Evolutionary conservation across 371 early-diverging fungal species (phyloP).

Genomic region (Mucor saturninus): DNA sequence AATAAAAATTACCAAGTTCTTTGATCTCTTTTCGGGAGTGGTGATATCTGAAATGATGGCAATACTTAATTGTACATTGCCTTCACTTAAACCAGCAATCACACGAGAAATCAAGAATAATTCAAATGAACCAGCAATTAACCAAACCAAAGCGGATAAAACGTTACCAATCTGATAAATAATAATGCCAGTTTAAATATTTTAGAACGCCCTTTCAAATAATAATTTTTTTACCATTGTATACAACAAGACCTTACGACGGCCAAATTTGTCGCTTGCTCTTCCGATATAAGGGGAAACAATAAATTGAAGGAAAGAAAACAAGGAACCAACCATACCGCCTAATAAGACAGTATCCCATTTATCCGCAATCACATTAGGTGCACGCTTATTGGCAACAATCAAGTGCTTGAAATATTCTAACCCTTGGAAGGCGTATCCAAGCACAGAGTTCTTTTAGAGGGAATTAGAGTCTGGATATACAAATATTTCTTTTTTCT

Average conservation of each 20-base stretch:
- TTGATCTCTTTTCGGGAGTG: conserved; percentile 73
- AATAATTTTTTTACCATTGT: conserved; percentile 70
- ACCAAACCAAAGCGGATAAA: conserved; percentile 85
- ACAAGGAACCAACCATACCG: conserved; percentile 92
- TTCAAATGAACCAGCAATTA: conserved; percentile 81
- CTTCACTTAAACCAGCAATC: conserved; percentile 94
- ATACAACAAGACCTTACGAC: conserved; percentile 82
- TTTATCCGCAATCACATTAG: conserved; percentile 38
- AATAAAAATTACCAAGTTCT: conserved; percentile 61
- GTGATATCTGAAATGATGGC: conserved; percentile 97
- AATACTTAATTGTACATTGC: conserved; percentile 95
- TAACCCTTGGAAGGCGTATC: conserved; percentile 36
- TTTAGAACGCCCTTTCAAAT: neutral
- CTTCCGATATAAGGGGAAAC: conserved; percentile 87
- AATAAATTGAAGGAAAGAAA: conserved; percentile 93
- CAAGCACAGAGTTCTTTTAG: conserved; percentile 37
- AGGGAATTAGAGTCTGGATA: too few species aligned
- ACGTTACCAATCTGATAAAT: conserved; percentile 82
- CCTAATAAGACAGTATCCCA: conserved; percentile 93
- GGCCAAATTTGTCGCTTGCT: conserved; percentile 82
- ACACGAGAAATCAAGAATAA: conserved; percentile 87
- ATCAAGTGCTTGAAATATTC: conserved; percentile 46
- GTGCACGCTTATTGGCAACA: conserved; percentile 16
- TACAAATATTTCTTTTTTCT: neutral
- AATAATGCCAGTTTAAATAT: neutral